Evolutionary conservation across 768 basidiomycete genomes (phyloP).

Genomic region (Tylopilus sp.): DNA sequence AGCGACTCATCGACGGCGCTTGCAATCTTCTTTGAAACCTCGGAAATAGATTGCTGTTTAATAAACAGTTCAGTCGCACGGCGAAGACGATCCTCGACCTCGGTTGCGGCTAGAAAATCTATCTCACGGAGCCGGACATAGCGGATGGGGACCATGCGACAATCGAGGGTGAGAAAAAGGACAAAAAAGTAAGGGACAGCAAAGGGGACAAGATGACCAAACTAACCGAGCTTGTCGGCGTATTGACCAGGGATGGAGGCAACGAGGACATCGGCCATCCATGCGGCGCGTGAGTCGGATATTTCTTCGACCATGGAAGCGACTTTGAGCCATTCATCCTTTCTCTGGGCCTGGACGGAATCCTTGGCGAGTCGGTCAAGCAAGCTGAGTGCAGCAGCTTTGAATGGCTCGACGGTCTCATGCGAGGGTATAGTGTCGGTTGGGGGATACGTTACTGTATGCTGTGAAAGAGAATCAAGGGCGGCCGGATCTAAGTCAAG

Average conservation of each 20-base stretch:
- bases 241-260: constrained; percentile 56
- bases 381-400: constrained; percentile 59
- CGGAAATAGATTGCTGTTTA: constrained; percentile 74
- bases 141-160: background rate
- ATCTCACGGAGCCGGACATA: background rate
- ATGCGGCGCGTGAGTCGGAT: constrained; percentile 56
- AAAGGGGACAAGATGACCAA: background rate
- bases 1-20: constrained; percentile 77
- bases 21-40: constrained; percentile 79
- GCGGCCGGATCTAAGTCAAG: constrained; percentile 27
- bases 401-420: constrained; percentile 64
- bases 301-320: constrained; percentile 72
- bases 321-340: constrained; percentile 68
- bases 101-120: constrained; percentile 62
- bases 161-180: background rate
- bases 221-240: constrained; percentile 67
- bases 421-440: constrained; percentile 42
- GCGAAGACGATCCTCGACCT: constrained; percentile 58
- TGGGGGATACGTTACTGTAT: constrained; percentile 46
- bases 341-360: constrained; percentile 41
- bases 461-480: constrained; percentile 34
- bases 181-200: background rate
- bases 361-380: constrained; percentile 60
- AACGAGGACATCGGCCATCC: constrained; percentile 78
- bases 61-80: constrained; percentile 68